These are phyloP conservation scores for Cryomyces minteri DNA, from an alignment of 495 filamentous ascomycete species.

Conservation along the genomic window DNA sequence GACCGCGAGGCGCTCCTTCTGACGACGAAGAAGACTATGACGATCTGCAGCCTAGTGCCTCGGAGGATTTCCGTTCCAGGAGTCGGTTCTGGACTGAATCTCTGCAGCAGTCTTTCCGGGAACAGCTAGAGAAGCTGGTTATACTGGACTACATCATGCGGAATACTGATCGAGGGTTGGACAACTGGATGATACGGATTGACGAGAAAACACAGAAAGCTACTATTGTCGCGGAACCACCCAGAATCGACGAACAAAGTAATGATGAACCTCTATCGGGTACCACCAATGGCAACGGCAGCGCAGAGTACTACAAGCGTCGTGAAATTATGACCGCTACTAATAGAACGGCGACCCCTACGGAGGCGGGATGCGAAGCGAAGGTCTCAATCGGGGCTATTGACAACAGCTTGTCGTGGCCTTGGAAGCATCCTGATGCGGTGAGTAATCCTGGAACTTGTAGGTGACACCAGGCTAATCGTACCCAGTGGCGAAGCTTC, in stretches of 20 bases:
- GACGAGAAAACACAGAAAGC: conserved; percentile 69
- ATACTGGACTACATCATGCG: conserved; percentile 99
- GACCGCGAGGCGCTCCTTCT: conserved; percentile 44
- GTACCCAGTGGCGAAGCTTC: conserved; percentile 57
- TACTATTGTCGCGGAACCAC: conserved; percentile 68
- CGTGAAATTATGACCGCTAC: conserved; percentile 73
- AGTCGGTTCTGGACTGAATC: conserved; percentile 73
- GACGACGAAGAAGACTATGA: conserved; percentile 56
- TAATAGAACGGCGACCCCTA: conserved; percentile 39
- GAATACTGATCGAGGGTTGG: conserved; percentile 89
- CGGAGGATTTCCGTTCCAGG: conserved; percentile 27
- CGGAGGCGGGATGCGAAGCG: conserved; percentile 31
- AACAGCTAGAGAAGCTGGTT: conserved; percentile 92
- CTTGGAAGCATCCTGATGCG: conserved; percentile 97
- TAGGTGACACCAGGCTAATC: conserved; percentile 1
- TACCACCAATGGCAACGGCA: neutral
- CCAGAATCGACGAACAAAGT: conserved; percentile 36
- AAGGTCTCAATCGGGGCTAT: conserved; percentile 76
- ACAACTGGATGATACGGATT: conserved; percentile 99
- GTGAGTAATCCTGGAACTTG: conserved; percentile 23
- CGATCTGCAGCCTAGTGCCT: conserved; percentile 22
- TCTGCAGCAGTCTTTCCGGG: conserved; percentile 80
- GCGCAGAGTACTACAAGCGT: conserved; percentile 37
- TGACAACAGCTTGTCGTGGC: conserved; percentile 95
- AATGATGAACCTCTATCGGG: conserved; percentile 18